Percentiles rank a stretch among this genome's conserved stretches.
Conservation (phyloP, 371 early-diverging fungal species). For the Mortierella sp. region DNA sequence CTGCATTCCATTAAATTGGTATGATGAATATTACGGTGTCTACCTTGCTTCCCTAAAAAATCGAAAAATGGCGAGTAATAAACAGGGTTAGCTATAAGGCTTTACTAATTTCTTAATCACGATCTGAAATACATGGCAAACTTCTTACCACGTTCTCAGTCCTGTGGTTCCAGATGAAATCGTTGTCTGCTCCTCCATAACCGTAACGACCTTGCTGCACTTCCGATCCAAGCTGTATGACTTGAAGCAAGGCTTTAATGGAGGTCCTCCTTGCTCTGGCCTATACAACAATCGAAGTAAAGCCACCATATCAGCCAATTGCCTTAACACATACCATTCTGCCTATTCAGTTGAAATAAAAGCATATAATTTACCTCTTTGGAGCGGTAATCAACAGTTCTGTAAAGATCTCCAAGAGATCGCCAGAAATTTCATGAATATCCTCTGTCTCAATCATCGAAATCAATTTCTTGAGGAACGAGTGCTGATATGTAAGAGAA, state of each 20-base stretch:
- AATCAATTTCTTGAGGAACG: slow-evolving; percentile 46
- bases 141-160: slow-evolving; percentile 43
- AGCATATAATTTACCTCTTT: slow-evolving; percentile 20
- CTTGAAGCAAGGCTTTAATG: slow-evolving; percentile 49
- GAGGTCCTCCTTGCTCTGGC: slow-evolving; percentile 53
- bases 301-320: neutral
- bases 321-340: no score
- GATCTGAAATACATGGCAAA: neutral
- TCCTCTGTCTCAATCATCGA: slow-evolving; percentile 39
- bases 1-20: neutral
- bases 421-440: slow-evolving; percentile 32
- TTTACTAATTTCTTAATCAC: neutral
- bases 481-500: slow-evolving; percentile 42
- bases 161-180: slow-evolving; percentile 53
- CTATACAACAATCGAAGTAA: neutral
- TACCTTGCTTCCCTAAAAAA: slow-evolving; percentile 51
- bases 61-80: neutral
- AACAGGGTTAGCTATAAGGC: neutral
- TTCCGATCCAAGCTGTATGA: slow-evolving; percentile 40
- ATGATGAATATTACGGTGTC: neutral
- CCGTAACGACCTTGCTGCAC: slow-evolving; percentile 43
- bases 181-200: slow-evolving; percentile 56
- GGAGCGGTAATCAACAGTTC: slow-evolving; percentile 48
- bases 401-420: slow-evolving; percentile 40
- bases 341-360: neutral